These are phyloP conservation scores for Geotrichum cucujoidarum DNA, from an alignment of 1,139 yeast genomes.

Conservation along the genomic window DNA sequence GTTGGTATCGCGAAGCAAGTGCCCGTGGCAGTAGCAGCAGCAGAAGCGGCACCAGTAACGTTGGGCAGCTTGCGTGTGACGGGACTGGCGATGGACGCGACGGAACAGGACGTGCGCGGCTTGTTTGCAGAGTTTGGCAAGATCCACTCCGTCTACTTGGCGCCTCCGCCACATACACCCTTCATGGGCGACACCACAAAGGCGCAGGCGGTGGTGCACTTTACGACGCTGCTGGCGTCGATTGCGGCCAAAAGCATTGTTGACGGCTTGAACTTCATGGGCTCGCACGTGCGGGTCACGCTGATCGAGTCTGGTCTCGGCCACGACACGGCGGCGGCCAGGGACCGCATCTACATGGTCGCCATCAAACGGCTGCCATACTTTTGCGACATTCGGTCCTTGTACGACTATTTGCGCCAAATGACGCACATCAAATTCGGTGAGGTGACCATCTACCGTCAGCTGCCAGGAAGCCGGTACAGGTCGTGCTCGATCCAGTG, in stretches of 20 bases:
- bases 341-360: slow-evolving; percentile 2
- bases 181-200: slow-evolving; percentile 11
- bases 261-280: slow-evolving; percentile 4
- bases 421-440: slow-evolving; percentile 6
- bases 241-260: slow-evolving; percentile 5
- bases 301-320: no score
- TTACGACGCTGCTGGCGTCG: neutral
- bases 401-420: slow-evolving; percentile 1
- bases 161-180: slow-evolving; percentile 1
- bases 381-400: neutral
- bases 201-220: slow-evolving; percentile 27
- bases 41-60: no score
- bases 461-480: slow-evolving; percentile 1
- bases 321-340: neutral
- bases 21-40: neutral
- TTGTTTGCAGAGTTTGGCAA: slow-evolving; percentile 60
- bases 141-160: slow-evolving; percentile 49
- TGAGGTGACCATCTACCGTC: slow-evolving; percentile 1
- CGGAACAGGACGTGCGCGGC: slow-evolving; percentile 54
- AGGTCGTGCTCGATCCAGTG: slow-evolving; percentile 7
- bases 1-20: slow-evolving; percentile 49
- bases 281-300: slow-evolving; percentile 3
- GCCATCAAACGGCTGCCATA: slow-evolving; percentile 1
- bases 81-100: slow-evolving; percentile 59
- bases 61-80: slow-evolving; percentile 75